phyloP scores from a whole-genome alignment of 768 basidiomycete genomes.

The Exsudoporus frostii region DNA sequence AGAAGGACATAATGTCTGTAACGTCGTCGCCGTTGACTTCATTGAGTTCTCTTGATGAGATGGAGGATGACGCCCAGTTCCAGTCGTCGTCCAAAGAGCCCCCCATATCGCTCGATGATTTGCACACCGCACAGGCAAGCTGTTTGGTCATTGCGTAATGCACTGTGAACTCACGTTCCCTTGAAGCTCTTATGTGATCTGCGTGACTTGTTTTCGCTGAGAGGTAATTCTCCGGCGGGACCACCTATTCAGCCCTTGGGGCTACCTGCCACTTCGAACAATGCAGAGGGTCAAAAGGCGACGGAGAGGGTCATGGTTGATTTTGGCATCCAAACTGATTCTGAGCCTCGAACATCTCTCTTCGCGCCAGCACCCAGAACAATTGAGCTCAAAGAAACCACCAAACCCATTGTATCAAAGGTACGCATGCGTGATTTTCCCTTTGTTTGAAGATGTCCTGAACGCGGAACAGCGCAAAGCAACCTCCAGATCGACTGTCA shows the following conservation, averaged over 20 bases:
- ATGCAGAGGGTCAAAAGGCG: neutral
- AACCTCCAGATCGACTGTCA: conserved; percentile 16
- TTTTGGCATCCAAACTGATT: conserved; percentile 29
- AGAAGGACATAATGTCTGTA: conserved; percentile 40
- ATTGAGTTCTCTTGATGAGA: conserved; percentile 67
- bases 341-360: conserved; percentile 10
- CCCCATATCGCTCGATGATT: conserved; percentile 43
- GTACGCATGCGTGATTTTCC: neutral
- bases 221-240: conserved; percentile 4
- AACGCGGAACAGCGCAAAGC: conserved; percentile 30
- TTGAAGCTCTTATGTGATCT: conserved; percentile 42
- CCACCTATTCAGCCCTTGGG: neutral
- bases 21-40: conserved; percentile 74
- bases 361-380: conserved; percentile 9
- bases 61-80: conserved; percentile 35
- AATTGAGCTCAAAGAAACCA: conserved; percentile 20
- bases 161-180: conserved; percentile 8
- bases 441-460: neutral
- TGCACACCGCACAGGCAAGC: conserved; percentile 58
- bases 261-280: neutral
- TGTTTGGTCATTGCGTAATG: neutral
- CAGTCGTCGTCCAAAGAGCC: conserved; percentile 23
- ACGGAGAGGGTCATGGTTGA: conserved; percentile 20
- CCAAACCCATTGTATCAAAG: conserved; percentile 21
- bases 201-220: conserved; percentile 20